These are phyloP conservation scores for Monosporascus ibericus DNA, from an alignment of 2,329 filamentous ascomycete genomes.

Conservation along the genomic window DNA sequence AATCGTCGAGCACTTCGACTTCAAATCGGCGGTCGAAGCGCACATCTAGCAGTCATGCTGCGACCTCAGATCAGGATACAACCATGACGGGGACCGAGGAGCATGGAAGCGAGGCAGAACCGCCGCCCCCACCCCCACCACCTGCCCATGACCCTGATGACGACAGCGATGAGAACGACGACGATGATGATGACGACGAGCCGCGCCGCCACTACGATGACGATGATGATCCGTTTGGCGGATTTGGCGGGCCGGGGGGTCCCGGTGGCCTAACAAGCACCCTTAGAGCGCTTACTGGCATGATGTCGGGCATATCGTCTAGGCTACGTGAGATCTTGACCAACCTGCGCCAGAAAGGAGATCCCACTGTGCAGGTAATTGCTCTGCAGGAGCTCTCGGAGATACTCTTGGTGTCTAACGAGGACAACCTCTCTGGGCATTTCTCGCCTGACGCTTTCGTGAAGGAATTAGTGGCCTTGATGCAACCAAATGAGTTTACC, in stretches of 20 bases:
- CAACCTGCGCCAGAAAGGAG: slow-evolving; percentile 76
- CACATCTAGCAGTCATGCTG: slow-evolving; percentile 37
- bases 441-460: slow-evolving; percentile 93
- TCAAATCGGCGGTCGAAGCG: slow-evolving; percentile 48
- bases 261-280: slow-evolving; percentile 66
- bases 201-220: slow-evolving; percentile 58
- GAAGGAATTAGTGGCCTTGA: slow-evolving; percentile 84
- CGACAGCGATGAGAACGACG: slow-evolving; percentile 34
- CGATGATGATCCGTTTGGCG: slow-evolving; percentile 57
- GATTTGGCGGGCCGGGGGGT: slow-evolving; percentile 61
- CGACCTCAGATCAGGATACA: slow-evolving; percentile 52
- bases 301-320: slow-evolving; percentile 79
- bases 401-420: slow-evolving; percentile 87
- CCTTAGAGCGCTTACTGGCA: slow-evolving; percentile 79
- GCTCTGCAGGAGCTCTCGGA: slow-evolving; percentile 91
- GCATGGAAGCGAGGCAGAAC: slow-evolving; percentile 34
- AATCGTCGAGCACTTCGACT: slow-evolving; percentile 24
- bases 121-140: slow-evolving; percentile 38
- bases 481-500: slow-evolving; percentile 80
- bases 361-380: slow-evolving; percentile 81
- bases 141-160: slow-evolving; percentile 33
- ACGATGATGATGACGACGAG: slow-evolving; percentile 47
- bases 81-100: slow-evolving; percentile 66
- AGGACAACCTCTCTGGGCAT: slow-evolving; percentile 91
- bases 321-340: slow-evolving; percentile 72